phyloP scores from a whole-genome alignment of 2,329 filamentous ascomycete genomes.

The Paraphoma sp. region DNA sequence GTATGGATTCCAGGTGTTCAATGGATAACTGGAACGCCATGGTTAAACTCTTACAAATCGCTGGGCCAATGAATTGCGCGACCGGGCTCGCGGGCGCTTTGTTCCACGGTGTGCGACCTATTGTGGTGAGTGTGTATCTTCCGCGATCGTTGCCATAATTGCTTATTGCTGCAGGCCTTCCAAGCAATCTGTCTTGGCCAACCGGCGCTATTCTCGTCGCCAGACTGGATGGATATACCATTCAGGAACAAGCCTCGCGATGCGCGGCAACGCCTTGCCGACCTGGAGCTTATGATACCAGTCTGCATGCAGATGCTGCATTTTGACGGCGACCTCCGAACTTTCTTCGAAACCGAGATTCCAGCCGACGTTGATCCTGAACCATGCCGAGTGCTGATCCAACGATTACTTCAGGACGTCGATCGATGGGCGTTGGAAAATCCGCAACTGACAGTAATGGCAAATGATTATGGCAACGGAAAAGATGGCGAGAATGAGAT shows the following conservation, averaged over 20 bases:
- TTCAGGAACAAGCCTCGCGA: constrained; percentile 30
- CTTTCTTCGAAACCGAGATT: constrained; percentile 25
- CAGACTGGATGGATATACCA: constrained; percentile 39
- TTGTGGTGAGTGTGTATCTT: too few relatives aligned
- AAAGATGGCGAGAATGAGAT: neutral
- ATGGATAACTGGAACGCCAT: too few relatives aligned
- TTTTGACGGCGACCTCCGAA: constrained; percentile 22
- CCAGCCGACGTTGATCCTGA: constrained; percentile 16
- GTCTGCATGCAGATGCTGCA: constrained; percentile 22
- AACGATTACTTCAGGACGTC: constrained; percentile 21
- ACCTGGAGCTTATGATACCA: constrained; percentile 38
- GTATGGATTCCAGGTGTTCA: too few relatives aligned
- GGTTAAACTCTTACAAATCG: too few relatives aligned
- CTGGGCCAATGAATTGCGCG: too few relatives aligned
- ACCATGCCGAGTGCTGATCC: constrained; percentile 18
- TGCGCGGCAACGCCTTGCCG: constrained; percentile 31
- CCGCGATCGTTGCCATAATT: too few relatives aligned
- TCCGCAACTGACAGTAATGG: constrained; percentile 21
- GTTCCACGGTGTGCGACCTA: too few relatives aligned
- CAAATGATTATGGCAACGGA: constrained; percentile 9
- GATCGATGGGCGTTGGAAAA: constrained; percentile 26
- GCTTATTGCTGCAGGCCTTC: constrained; percentile 22
- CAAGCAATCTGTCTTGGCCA: constrained; percentile 34
- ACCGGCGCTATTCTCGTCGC: constrained; percentile 32
- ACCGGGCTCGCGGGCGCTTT: too few relatives aligned